Evolutionary conservation across 106 monocot genomes (phyloP).

Genomic region (Vanilla planifolia): DNA sequence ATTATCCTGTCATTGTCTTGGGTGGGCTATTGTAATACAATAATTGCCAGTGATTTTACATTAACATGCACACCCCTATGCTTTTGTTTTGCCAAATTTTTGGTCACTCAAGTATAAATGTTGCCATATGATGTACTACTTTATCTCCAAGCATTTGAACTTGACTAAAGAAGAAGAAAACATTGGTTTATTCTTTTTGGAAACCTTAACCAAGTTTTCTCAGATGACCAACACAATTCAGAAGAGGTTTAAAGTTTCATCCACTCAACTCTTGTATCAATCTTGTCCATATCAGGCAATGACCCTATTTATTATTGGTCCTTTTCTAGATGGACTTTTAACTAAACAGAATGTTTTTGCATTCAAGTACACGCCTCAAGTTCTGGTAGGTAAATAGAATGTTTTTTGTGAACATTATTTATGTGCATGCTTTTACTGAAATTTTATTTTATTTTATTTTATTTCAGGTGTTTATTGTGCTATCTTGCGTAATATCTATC

Average conservation of each 20-base stretch:
- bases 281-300: conserved; percentile 73
- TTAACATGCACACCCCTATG: no score
- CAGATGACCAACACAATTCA: conserved; percentile 85
- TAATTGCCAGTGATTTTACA: no score
- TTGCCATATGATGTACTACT: no score
- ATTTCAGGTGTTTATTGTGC: conserved; percentile 49
- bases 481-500: conserved; percentile 63
- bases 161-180: neutral
- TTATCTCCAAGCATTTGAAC: no score
- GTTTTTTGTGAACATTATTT: neutral
- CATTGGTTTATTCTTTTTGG: neutral
- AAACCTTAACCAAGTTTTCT: conserved; percentile 37
- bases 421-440: neutral
- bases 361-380: conserved; percentile 62
- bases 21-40: no score
- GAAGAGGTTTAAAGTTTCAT: conserved; percentile 75
- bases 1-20: no score
- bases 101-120: no score
- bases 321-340: conserved; percentile 65
- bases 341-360: conserved; percentile 65
- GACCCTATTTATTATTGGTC: conserved; percentile 48
- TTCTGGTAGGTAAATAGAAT: conserved; percentile 34
- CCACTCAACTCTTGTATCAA: conserved; percentile 68
- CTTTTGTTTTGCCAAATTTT: no score
- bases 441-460: neutral